Conservation (phyloP, 371 early-diverging fungal genomes). For the Rhizopus sp. region DNA sequence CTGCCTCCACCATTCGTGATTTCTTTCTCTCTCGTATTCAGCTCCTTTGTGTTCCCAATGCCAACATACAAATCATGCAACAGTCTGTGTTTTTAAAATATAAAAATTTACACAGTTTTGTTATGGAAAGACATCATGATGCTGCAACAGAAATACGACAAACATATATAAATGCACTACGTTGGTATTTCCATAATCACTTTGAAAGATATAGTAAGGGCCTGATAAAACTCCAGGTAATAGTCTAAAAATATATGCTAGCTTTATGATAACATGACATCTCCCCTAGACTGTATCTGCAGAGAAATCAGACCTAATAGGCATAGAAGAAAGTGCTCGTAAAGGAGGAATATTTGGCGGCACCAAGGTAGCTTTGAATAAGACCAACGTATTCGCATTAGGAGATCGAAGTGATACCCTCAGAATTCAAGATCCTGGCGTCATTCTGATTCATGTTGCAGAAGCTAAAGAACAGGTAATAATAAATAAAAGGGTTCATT, state of each 20-base stretch:
- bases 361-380: slow-evolving; percentile 63
- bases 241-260: background rate
- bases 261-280: background rate
- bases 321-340: slow-evolving; percentile 74
- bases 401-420: slow-evolving; percentile 74
- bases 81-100: slow-evolving; percentile 86
- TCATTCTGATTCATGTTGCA: slow-evolving; percentile 80
- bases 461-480: slow-evolving; percentile 73
- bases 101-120: slow-evolving; percentile 84
- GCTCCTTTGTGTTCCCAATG: slow-evolving; percentile 80
- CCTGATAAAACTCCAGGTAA: slow-evolving; percentile 72
- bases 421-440: slow-evolving; percentile 71
- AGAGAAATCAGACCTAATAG: slow-evolving; percentile 83
- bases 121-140: slow-evolving; percentile 85
- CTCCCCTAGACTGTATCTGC: slow-evolving; percentile 62
- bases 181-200: slow-evolving; percentile 82
- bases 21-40: slow-evolving; percentile 85
- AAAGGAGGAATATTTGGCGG: slow-evolving; percentile 67
- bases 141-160: slow-evolving; percentile 86
- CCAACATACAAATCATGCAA: slow-evolving; percentile 91
- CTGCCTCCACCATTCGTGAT: slow-evolving; percentile 82
- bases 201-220: slow-evolving; percentile 87
- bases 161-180: slow-evolving; percentile 80
- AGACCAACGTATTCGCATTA: slow-evolving; percentile 75
- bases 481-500: background rate